Evolutionary conservation across 1,284 basidiomycete species (phyloP).

Genomic region (Gymnopus androsaceus): DNA sequence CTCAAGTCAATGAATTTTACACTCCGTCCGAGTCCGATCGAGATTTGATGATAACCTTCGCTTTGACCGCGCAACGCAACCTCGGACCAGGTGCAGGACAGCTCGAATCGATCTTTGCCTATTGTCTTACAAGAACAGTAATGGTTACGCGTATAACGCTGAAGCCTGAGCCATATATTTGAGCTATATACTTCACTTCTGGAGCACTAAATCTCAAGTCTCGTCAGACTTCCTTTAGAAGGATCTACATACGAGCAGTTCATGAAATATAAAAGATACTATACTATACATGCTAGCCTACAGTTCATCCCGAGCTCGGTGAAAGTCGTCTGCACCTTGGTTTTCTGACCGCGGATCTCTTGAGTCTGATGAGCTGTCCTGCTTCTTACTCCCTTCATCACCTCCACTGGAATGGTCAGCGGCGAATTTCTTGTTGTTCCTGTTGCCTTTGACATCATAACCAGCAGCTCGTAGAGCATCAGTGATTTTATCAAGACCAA

Average conservation of each 20-base stretch:
- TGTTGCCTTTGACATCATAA: conserved; percentile 23
- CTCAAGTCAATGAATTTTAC: no score
- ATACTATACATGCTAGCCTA: background rate
- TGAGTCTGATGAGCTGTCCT: conserved; percentile 20
- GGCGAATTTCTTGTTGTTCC: conserved; percentile 17
- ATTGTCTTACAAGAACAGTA: no score
- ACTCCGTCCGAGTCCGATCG: background rate
- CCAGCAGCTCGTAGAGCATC: conserved; percentile 13
- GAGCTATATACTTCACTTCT: no score
- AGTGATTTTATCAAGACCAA: conserved; percentile 7
- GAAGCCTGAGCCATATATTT: no score
- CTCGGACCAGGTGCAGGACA: background rate
- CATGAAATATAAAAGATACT: no score
- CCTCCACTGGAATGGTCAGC: background rate
- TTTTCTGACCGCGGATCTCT: conserved; percentile 19
- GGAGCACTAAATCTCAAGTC: no score
- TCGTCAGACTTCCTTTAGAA: no score
- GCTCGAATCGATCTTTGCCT: no score
- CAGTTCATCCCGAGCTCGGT: conserved; percentile 10
- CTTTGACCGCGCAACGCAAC: background rate
- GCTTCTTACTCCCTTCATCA: conserved; percentile 9
- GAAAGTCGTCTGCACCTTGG: conserved; percentile 25
- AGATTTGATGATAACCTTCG: conserved; percentile 2
- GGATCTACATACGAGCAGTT: no score
- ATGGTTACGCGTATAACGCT: no score